Evolutionary conservation across 495 filamentous ascomycete genomes (phyloP).

Genomic region (Aspergillus sclerotioniger): DNA sequence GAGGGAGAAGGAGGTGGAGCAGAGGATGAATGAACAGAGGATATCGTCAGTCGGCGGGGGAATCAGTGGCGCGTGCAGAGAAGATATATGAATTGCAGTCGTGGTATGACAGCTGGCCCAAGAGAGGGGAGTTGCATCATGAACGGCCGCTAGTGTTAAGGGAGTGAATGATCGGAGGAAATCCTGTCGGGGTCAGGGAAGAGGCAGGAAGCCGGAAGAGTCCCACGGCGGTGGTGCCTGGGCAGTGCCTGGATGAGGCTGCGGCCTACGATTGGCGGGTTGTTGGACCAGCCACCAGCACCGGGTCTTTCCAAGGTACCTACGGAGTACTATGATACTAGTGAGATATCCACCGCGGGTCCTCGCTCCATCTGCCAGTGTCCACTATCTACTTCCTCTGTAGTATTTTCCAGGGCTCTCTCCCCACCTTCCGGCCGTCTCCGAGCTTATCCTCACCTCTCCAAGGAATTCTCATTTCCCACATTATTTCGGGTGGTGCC

Average conservation of each 20-base stretch:
- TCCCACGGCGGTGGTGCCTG: background rate
- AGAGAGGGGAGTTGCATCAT: conserved; percentile 1
- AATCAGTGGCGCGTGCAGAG: too few species aligned
- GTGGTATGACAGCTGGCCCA: conserved; percentile 3
- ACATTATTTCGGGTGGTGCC: background rate
- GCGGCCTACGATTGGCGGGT: conserved; percentile 21
- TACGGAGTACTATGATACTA: too few species aligned
- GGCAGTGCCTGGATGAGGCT: background rate
- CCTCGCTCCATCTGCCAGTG: too few species aligned
- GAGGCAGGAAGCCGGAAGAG: too few species aligned
- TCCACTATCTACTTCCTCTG: too few species aligned
- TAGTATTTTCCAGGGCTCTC: too few species aligned
- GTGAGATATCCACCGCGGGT: background rate
- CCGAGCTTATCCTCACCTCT: background rate
- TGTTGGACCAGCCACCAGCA: conserved; percentile 18
- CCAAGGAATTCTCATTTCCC: background rate
- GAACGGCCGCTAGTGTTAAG: conserved; percentile 9
- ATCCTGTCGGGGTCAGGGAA: too few species aligned
- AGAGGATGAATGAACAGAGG: background rate
- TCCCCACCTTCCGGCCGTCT: background rate
- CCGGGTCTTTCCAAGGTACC: background rate
- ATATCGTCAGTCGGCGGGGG: background rate
- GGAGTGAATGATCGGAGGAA: background rate
- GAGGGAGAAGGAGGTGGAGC: background rate
- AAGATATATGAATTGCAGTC: background rate